Conservation (phyloP, 805 yeast genomes). For the Metschnikowia similis region DNA sequence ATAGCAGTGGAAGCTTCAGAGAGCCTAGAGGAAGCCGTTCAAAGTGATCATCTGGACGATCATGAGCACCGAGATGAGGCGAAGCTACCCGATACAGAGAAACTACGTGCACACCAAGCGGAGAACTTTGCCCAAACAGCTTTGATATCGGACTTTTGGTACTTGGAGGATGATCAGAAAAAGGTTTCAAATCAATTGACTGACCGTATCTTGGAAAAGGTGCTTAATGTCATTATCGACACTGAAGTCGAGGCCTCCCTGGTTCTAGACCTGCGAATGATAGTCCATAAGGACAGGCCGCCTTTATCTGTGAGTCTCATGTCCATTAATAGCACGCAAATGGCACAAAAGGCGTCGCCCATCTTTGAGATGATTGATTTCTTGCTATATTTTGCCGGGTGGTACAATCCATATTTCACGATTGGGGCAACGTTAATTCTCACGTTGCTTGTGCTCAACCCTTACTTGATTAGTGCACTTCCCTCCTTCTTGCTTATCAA, state of each 20-base stretch:
- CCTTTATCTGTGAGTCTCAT: conserved; percentile 63
- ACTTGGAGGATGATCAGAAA: conserved; percentile 19
- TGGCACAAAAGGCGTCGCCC: conserved; percentile 58
- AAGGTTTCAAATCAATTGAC: conserved; percentile 37
- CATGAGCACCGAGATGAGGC: background rate
- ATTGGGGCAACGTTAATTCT: conserved; percentile 49
- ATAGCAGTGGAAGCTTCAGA: conserved; percentile 24
- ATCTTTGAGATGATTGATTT: conserved; percentile 62
- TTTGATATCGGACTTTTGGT: conserved; percentile 24
- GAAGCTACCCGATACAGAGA: background rate
- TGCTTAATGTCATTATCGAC: conserved; percentile 63
- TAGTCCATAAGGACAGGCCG: conserved; percentile 61
- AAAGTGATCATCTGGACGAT: background rate
- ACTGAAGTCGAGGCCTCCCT: conserved; percentile 37
- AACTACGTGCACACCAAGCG: background rate
- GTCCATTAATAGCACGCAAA: conserved; percentile 61
- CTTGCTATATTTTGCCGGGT: conserved; percentile 49
- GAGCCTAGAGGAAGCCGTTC: background rate
- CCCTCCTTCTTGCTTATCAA: conserved; percentile 54
- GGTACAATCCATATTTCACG: conserved; percentile 64
- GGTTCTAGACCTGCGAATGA: conserved; percentile 49
- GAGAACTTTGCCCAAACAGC: conserved; percentile 1
- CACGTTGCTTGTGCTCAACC: conserved; percentile 56
- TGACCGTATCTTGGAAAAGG: conserved; percentile 69
- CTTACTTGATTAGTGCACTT: conserved; percentile 48